These are phyloP conservation scores for Lepidium sativum DNA, from an alignment of 345 rosid species.

Conservation along the genomic window DNA sequence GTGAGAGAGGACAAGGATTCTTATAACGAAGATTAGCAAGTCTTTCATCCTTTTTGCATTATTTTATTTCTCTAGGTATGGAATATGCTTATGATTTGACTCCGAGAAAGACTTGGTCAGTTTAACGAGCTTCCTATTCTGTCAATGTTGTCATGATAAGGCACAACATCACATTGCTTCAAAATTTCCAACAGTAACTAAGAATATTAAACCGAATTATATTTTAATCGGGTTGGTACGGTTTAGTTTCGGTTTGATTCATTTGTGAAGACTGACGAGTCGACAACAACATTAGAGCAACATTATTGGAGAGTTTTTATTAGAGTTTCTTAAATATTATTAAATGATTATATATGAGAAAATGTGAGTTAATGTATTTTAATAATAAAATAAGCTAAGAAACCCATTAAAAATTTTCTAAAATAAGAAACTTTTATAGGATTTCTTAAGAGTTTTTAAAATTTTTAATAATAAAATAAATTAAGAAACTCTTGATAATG, in stretches of 20 bases:
- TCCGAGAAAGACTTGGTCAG: constrained; percentile 24
- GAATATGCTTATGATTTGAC: constrained; percentile 24
- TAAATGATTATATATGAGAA: too few relatives aligned
- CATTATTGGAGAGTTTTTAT: too few relatives aligned
- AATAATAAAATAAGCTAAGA: too few relatives aligned
- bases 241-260: not conserved
- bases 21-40: not conserved
- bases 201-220: not conserved
- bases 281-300: not conserved
- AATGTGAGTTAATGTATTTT: too few relatives aligned
- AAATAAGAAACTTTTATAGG: too few relatives aligned
- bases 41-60: not conserved
- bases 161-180: constrained; percentile 7
- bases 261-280: not conserved
- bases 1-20: constrained; percentile 3
- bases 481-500: too few relatives aligned
- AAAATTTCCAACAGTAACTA: not conserved
- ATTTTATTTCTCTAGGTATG: not conserved
- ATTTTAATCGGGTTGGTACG: not conserved
- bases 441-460: too few relatives aligned
- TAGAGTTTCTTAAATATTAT: too few relatives aligned
- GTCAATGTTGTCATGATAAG: constrained; percentile 14
- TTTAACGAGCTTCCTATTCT: not conserved
- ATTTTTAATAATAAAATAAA: too few relatives aligned
- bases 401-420: too few relatives aligned